Evolutionary conservation across 352 stramenopile genomes (phyloP).

Genomic region (Phytophthora parvispora): DNA sequence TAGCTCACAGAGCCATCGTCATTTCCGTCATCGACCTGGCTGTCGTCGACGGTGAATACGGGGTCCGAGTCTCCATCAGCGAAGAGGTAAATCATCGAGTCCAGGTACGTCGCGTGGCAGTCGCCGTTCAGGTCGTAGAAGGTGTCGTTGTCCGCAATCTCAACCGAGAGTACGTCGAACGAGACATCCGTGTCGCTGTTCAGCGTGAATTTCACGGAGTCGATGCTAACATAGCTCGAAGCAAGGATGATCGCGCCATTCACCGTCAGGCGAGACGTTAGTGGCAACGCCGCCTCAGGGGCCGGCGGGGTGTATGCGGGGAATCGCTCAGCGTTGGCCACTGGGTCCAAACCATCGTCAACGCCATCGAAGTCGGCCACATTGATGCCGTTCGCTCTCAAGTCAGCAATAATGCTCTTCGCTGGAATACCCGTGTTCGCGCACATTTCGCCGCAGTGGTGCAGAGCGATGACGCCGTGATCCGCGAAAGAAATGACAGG

Average conservation of each 20-base stretch:
- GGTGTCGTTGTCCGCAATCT: constrained; percentile 64
- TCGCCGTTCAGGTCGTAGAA: constrained; percentile 76
- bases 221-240: constrained; percentile 48
- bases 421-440: constrained; percentile 69
- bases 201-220: constrained; percentile 64
- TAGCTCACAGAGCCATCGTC: constrained; percentile 61
- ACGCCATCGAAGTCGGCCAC: constrained; percentile 47
- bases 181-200: constrained; percentile 49
- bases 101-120: constrained; percentile 65
- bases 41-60: constrained; percentile 54
- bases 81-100: constrained; percentile 74
- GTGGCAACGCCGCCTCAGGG: constrained; percentile 7
- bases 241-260: constrained; percentile 46
- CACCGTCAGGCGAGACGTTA: constrained; percentile 28
- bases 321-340: constrained; percentile 46
- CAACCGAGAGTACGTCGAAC: constrained; percentile 69
- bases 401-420: constrained; percentile 51
- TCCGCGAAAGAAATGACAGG: constrained; percentile 61
- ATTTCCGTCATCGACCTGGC: constrained; percentile 27
- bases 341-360: constrained; percentile 28
- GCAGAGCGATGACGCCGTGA: constrained; percentile 73
- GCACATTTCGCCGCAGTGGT: constrained; percentile 74
- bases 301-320: constrained; percentile 44
- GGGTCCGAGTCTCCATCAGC: constrained; percentile 27
- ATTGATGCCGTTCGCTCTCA: constrained; percentile 39